Evolutionary conservation across 2,329 filamentous ascomycete genomes (phyloP), one percentile per base, ranked within the genome.

Genomic region (Ophiostoma ulmi): DNA sequence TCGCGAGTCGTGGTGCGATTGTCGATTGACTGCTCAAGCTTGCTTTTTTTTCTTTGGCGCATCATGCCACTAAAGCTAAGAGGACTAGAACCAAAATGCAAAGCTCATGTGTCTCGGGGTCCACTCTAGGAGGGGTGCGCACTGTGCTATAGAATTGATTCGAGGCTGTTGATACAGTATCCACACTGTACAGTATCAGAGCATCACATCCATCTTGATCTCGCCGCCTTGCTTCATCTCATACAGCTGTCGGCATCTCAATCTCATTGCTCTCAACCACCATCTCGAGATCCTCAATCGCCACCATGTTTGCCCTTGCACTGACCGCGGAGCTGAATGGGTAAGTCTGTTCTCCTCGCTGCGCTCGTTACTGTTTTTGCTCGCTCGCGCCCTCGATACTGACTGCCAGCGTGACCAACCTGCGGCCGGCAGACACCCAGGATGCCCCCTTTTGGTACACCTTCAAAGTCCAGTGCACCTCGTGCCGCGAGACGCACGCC

Each of bases 391-490:
- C 7, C 14, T 14, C 41, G 11, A 5, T 14, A 44, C 67, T 69
- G 41, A 69, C 38, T 5, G 4, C 72, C 76, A 98, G 95, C 65
- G 93, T 99, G 72, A 97, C 93, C 72, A 91, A 95, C 77, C 88
- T 99, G 75, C 90, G 90, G 71, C 95, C 95, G 8, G 84, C 89
- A 75, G 95, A 99, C 79, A 93, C 89, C 7, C 83, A 89, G 75
- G 91, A 92, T 22, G 87, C 86, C 72, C 92, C 93, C 4, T 99
- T 97, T 83, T 97, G 91, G 86, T 99, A 97, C 83, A 97, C 92
- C 68, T 98, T 99, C 87, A 95, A 91, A 78, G 94, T 99, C 48
- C 92, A 97, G 83, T 99, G 95, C 82, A 97, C 93, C n/a, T 97
- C 94, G 70, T 99, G 95, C 80, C 89, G 93, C 72, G 95, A 99